Base-by-base conservation (phyloP, 805 yeast species). In the Jamesozyma lodderae region DNA sequence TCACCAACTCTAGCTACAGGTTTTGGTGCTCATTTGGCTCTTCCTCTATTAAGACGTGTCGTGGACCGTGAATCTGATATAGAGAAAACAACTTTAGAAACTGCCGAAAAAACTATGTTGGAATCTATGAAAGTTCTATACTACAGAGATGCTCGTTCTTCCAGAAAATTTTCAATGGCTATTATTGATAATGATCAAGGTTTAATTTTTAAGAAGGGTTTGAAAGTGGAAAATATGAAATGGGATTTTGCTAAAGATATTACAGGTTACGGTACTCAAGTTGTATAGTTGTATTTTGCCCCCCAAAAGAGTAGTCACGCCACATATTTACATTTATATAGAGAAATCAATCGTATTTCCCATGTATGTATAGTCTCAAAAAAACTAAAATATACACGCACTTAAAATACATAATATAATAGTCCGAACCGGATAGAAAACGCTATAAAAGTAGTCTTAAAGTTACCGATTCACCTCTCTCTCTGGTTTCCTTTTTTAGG, bases 1-100 rank as follows among this genome's bases (percentile, higher is more conserved):
- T 72, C 97, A 0, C 92, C 95, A 22, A 71, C 94, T 2, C 66
- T 92, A 41, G 96, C 96, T 33, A 88, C 97, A 3, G 99, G 99
- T 1, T 90, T 87, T 59, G 99, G 98, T 42, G 81, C 94, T 9
- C 88, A 92, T 62, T 70, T 92, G 62, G 99, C 98, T 3, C 65
- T 87, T 31, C 99, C 99, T 19, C 65, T 92, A 52, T 70, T 92
- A 58, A 79, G 99, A 67, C 78, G 82, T 58, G 72, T 80, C 42
- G 84, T 82, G 25, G 94, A 86, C 41, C 65, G 68, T 30, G 96
- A 87, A 51, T 77, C 71, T 20, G 95, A 87, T 53, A 83, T 73
- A 41, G 71, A 64, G 28, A 78, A 77, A 29, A 73, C 86, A 21
- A 66, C 74, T 26, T 81, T 84, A 57, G 80, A 72, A 42, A 77